Evolutionary conservation across 805 yeast genomes (phyloP), one percentile per base, ranked within the genome.

Genomic region (Lachancea dasiensis): DNA sequence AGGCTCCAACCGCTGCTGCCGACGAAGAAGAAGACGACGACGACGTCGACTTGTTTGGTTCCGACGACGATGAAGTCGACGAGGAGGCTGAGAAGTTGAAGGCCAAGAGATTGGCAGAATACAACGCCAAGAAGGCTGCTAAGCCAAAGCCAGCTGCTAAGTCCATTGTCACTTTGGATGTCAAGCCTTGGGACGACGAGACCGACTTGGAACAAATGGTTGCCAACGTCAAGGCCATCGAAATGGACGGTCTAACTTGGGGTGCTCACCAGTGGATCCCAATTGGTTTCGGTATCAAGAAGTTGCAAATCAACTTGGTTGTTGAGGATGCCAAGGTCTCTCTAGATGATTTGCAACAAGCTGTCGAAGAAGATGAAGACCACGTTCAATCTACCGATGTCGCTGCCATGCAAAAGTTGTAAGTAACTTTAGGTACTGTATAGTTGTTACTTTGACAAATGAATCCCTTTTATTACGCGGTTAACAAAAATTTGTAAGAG

Each of bases 181-280:
- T 92, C 59, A 92, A 92, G 81, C 97, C 97, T 73, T 92, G 99
- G 99, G 98, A 92, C 71, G 98, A 92, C 64, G 97, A 92, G 78
- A 92, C 99, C 57, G 81, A 90, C 65, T 76, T 92, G 65, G 95
- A 92, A 48, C 81, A 81, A 69, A 65, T 92, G 72, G 69, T 86
- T 56, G 89, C 82, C 48, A 77, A 79, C 70, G 96, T 87, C 63
- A 89, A 86, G 79, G 63, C 75, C 56, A 69, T 90, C 58, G 85
- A 79, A 66, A 69, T 68, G 72, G 98, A 92, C 32, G 99, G 99
- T 80, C 81, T 92, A 64, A 70, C 69, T 52, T 92, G 98, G 98
- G 99, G 99, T 85, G 96, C 89, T 61, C 81, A 74, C 78, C 89
- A 82, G 73, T 87, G 80, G 74, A 75, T 92, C 58, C 92, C 96